phyloP scores from a whole-genome alignment of 306 rosid genomes.

The Cicer yamashitae region DNA sequence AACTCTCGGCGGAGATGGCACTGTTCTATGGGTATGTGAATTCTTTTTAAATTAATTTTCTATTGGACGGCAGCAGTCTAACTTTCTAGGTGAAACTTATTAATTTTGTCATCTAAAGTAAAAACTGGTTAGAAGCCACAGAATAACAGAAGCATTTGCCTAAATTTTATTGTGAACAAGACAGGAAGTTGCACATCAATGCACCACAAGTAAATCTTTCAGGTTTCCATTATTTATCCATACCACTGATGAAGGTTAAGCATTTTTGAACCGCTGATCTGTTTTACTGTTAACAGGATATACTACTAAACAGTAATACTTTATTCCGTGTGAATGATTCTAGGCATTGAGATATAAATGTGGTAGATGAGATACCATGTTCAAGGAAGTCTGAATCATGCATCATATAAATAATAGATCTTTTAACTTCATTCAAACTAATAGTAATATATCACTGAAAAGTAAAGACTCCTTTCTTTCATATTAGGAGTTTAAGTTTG shows the following conservation, averaged over 20 bases:
- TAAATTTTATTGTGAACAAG: conserved; percentile 8
- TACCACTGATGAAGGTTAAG: conserved; percentile 10
- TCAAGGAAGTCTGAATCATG: conserved; percentile 25
- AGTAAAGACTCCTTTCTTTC: not conserved
- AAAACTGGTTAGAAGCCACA: conserved; percentile 24
- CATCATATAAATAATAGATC: conserved; percentile 6
- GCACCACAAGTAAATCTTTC: conserved; percentile 17
- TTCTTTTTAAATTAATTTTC: conserved; percentile 41
- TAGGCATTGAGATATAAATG: conserved; percentile 26
- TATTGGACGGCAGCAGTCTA: conserved; percentile 14
- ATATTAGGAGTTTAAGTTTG: conserved; percentile 15
- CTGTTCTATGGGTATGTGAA: conserved; percentile 88
- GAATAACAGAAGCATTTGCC: conserved; percentile 10
- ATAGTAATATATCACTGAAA: not conserved
- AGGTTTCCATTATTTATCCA: conserved; percentile 31
- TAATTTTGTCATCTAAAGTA: conserved; percentile 2
- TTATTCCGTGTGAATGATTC: conserved; percentile 20
- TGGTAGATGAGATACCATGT: conserved; percentile 21
- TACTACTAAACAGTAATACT: conserved; percentile 10
- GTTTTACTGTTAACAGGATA: conserved; percentile 22
- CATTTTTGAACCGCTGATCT: conserved; percentile 10
- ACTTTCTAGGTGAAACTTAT: conserved; percentile 31
- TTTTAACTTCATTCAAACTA: conserved; percentile 35
- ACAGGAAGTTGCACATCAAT: conserved; percentile 3
- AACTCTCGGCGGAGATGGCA: conserved; percentile 99